A percentile compares a stretch with the other conserved stretches of the same genome.
phyloP scores from a whole-genome alignment of 495 filamentous ascomycete genomes.

The Penicillium salamii region DNA sequence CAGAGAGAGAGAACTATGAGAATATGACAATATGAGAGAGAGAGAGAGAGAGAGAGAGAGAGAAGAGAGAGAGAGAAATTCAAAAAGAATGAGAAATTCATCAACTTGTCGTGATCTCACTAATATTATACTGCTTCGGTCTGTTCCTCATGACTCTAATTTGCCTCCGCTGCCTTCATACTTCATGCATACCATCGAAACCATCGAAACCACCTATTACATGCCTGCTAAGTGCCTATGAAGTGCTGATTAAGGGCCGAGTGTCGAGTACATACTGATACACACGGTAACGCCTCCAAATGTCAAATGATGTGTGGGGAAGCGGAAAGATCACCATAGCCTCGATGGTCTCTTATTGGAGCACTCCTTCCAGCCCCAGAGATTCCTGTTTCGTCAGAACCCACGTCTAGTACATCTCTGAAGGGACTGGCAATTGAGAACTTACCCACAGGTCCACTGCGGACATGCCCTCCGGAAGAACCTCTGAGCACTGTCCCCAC shows the following conservation, averaged over 20 bases:
- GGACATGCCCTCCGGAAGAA: slow-evolving; percentile 45
- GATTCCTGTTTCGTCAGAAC: slow-evolving; percentile 34
- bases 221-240: too few species aligned
- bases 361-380: slow-evolving; percentile 39
- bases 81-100: too few species aligned
- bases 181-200: slow-evolving; percentile 5
- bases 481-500: slow-evolving; percentile 48
- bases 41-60: too few species aligned
- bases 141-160: slow-evolving; percentile 14
- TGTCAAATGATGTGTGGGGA: slow-evolving; percentile 24
- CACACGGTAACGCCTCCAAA: too few species aligned
- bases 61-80: too few species aligned
- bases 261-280: too few species aligned
- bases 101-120: too few species aligned
- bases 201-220: too few species aligned
- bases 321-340: slow-evolving; percentile 16
- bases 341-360: slow-evolving; percentile 22
- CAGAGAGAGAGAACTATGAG: too few species aligned
- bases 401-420: background rate
- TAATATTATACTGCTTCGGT: slow-evolving; percentile 6
- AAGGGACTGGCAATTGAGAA: too few species aligned
- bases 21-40: background rate
- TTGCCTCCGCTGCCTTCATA: slow-evolving; percentile 21
- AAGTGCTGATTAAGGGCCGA: too few species aligned
- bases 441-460: slow-evolving; percentile 52